Evolutionary conservation across 106 monocot genomes (phyloP), one percentile per base, ranked within the genome.

Genomic region (Dendrobium officinale): DNA sequence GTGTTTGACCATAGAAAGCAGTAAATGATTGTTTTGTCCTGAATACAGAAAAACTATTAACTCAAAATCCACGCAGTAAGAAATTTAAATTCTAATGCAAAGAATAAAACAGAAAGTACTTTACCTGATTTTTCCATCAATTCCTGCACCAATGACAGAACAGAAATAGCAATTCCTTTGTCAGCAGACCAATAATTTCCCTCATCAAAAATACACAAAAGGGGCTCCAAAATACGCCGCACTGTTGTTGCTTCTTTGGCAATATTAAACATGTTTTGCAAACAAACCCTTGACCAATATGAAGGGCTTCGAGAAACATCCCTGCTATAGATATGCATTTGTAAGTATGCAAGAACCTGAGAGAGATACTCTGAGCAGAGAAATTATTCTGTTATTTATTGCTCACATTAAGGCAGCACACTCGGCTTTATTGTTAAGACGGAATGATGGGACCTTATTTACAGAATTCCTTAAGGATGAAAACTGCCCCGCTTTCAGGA

Each of bases 211-310:
- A 84, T 68, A 75, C 82, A 87, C 74, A 94, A 83, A 20, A 97
- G 54, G 33, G 94, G 84, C 15, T 97, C 97, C 41, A 94, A 83
- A 54, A 94, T 92, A 80, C 87, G 97, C 24, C 97, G 77, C 78
- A 94, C 66, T 15, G 97, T 97, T 40, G 97, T 91, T 45, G 94
- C 97, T 70, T 94, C 97, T 73, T 92, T 94, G 20, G 94, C 94
- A 55, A 94, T 77, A 77, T 82, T 89, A 45, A 90, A 85, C 87
- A 97, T 94, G 74, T 92, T 94, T 13, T 86, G 86, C 64, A 90
- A 73, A 70, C 90, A 90, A 83, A 91, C 73, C 85, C 85, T 87
- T 77, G 98, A 91, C 98, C 95, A 99, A 18, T 91, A 88, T 37
- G 13, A 18, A 54, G 91, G 95, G 29, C 75, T 83, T 64, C 79